A percentile compares a stretch with the other conserved stretches of the same genome.
Evolutionary conservation across 106 monocot species (phyloP).

Genomic region (Agapanthus africanus): DNA sequence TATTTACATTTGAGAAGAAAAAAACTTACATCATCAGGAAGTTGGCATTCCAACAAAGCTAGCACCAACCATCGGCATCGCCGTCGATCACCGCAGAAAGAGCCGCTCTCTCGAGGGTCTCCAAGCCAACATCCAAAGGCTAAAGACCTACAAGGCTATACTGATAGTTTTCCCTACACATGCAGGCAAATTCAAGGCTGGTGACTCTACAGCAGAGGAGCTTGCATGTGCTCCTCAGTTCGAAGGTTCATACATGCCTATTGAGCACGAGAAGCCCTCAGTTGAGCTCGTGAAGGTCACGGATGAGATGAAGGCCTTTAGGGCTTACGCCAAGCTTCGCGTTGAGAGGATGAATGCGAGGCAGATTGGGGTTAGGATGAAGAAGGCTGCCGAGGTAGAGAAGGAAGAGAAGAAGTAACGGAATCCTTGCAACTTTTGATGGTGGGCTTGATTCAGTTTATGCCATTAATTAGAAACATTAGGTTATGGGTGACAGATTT

Average conservation of each 20-base stretch:
- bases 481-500: too few species aligned
- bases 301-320: too few species aligned
- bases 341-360: slow-evolving; percentile 51
- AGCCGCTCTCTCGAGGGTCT: slow-evolving; percentile 31
- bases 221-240: slow-evolving; percentile 32
- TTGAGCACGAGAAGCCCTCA: slow-evolving; percentile 24
- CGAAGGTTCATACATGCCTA: slow-evolving; percentile 26
- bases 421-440: too few species aligned
- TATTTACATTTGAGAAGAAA: too few species aligned
- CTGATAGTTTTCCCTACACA: slow-evolving; percentile 39
- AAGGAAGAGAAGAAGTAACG: slow-evolving; percentile 64
- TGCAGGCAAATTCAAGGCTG: slow-evolving; percentile 42
- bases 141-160: slow-evolving; percentile 45
- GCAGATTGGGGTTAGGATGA: slow-evolving; percentile 53
- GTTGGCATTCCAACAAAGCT: slow-evolving; percentile 54
- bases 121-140: slow-evolving; percentile 43
- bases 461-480: too few species aligned
- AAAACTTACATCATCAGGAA: slow-evolving; percentile 10
- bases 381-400: slow-evolving; percentile 68
- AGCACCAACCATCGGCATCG: slow-evolving; percentile 60
- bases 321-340: too few species aligned
- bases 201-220: slow-evolving; percentile 37
- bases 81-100: slow-evolving; percentile 58
- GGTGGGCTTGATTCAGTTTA: too few species aligned
- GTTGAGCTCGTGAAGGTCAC: slow-evolving; percentile 34